Base-by-base conservation (phyloP, 2,329 filamentous ascomycete genomes). In the Talaromyces sp. region DNA sequence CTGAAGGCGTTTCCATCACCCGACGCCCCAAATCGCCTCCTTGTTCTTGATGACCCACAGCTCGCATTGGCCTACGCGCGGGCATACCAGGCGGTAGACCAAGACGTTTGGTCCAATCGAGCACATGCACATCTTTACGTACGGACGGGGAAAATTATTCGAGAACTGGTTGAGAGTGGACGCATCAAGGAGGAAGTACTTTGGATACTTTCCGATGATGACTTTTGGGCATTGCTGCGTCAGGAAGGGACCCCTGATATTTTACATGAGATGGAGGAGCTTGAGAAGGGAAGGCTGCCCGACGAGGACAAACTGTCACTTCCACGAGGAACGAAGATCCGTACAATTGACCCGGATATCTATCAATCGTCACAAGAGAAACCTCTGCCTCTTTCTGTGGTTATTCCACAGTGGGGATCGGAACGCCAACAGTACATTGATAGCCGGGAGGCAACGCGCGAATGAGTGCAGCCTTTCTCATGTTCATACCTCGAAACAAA, bases 41-140 rank as follows among this genome's bases (percentile, higher is more conserved):
- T 75, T 8, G 69, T 72, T 10, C 61, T 74, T 6, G 56, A 56
- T 8, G 64, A 72, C 47, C 42, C 51, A 1, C 40, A 66, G 7
- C 37, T 69, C 7, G 72, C 72, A 2, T 52, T 74, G 32, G 35
- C 24, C 9, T 62, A 75, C 11, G 62, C 72, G 4, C 63, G 67
- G 7, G 66, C 62, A 20, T 76, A 76, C 49, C 53, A 70, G 46
- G 60, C 61, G 2, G 57, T 58, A 44, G 73, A 76, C 48, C 58
- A 64, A 36, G 67, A 72, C 33, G 67, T 75, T 30, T 75, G 72
- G 73, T 73, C 69, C 11, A 73, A 67, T 53, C 63, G 62, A n/a
- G 65, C 69, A 8, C 68, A 75, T 50, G 61, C 69, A 10, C 62
- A 73, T 41, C 62, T 76, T 49, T 74, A 68, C 51, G 54, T 55